Conservation (phyloP, 1,139 yeast species). For the Blastobotrys aristatus region DNA sequence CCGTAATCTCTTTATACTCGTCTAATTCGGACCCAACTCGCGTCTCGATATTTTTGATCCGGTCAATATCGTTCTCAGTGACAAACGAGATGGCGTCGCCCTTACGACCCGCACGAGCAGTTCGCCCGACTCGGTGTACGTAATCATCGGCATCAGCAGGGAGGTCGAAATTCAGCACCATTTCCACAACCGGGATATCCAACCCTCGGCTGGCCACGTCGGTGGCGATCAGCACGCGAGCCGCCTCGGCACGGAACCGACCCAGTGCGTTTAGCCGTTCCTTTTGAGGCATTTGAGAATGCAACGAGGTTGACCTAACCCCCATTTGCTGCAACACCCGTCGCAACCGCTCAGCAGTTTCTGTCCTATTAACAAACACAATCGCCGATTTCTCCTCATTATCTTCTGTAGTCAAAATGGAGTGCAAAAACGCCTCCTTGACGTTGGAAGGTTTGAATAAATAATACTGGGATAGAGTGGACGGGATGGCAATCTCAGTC, state of each 20-base stretch:
- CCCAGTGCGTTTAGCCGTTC: conserved; percentile 90
- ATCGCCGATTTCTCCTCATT: conserved; percentile 67
- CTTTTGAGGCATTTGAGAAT: conserved; percentile 89
- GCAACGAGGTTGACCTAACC: conserved; percentile 79
- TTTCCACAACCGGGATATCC: conserved; percentile 87
- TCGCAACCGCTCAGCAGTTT: conserved; percentile 80
- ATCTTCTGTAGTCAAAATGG: conserved; percentile 56
- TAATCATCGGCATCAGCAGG: conserved; percentile 97
- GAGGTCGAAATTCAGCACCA: conserved; percentile 85
- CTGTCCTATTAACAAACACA: conserved; percentile 85
- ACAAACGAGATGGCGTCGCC: conserved; percentile 71
- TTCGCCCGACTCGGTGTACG: conserved; percentile 98
- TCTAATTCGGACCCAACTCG: conserved; percentile 76
- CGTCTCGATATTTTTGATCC: conserved; percentile 82
- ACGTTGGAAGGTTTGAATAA: conserved; percentile 71
- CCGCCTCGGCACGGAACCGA: conserved; percentile 90
- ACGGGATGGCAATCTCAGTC: conserved; percentile 65
- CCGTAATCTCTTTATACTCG: conserved; percentile 62
- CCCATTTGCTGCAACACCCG: conserved; percentile 70
- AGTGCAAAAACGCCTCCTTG: conserved; percentile 80
- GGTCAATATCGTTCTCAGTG: conserved; percentile 73
- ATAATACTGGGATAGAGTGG: conserved; percentile 56
- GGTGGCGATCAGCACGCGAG: conserved; percentile 85
- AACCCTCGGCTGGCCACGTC: conserved; percentile 97
- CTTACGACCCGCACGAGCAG: conserved; percentile 95